Base-by-base conservation (phyloP, 2,329 filamentous ascomycete genomes). In the Sclerotinia spermophila region DNA sequence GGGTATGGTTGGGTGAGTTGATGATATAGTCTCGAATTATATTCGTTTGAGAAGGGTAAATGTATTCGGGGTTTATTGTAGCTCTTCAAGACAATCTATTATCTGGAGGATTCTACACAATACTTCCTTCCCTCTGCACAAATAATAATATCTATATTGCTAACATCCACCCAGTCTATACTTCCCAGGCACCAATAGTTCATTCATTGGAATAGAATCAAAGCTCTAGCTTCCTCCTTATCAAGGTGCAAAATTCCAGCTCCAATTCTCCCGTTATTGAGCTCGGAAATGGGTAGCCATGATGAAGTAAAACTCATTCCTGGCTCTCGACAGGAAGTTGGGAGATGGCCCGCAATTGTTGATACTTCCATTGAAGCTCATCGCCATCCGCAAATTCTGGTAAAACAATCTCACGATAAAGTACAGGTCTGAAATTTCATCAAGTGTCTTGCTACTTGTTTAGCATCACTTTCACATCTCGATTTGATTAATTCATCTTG, bases 331-430 rank as follows among this genome's bases (percentile, higher is more conserved):
- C 15, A 42, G 67, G 44, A 40, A 68, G 55, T 42, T 60, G 55
- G 13, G 24, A 40, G n/a, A 61, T 68, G 30, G 1, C 40, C 35
- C 21, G 2, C 5, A 68, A 24, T 38, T 48, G 42, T 33, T 3
- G 3, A 58, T 68, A n/a, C 1, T 68, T 68, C 5, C 19, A 33
- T 21, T 21, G 7, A 24, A 51, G 55, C 5, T 4, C 6, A 17
- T 1, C 8, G 1, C 10, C 42, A 21, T 42, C 38, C 19, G 13
- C 13, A 27, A 35, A 19, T 33, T 44, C 55, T 51, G 33, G 30
- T 30, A 53, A 19, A 24, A 68, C 55, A 21, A 68, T 68, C 27
- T 68, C 38, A 51, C 66, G 66, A 21, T 68, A 60, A 35, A 68
- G 67, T 21, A 48, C 42, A 40, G 67, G 56, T 60, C 33, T 42